Base-by-base conservation (phyloP, 73 alveolate genomes). In the Paramecium caudatum region DNA sequence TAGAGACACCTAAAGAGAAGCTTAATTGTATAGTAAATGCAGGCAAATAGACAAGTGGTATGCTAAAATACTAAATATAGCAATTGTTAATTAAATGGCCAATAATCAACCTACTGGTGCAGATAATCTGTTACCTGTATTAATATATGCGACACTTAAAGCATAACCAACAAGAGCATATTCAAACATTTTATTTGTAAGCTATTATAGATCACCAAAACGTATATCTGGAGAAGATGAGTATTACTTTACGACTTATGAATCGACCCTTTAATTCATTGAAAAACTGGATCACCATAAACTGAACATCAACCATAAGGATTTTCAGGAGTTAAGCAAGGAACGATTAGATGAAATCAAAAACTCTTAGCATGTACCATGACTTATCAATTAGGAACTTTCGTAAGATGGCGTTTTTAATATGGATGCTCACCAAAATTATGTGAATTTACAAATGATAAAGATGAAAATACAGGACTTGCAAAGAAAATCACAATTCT, bases 61-160 rank as follows among this genome's bases (percentile, higher is more conserved):
- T 32, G 27, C 12, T 12, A 32, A 12, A 4, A 3, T 32, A 32
- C 4, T 4, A 0, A 30, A 65, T n/a, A 13, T 65, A 65, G 83
- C 47, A 25, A 74, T 74, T 41, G 88, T 74, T 6, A 74, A 45
- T 43, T 37, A 74, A 41, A 27, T 74, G 47, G 88, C 88, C 3
- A 74, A 74, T 74, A 74, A 74, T 74, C 25, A 19, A 10, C 88
- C 88, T 0, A 74, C 88, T 10, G 88, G 88, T 27, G 88, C 88
- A 1, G 88, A 74, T 74, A 74, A 74, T 21, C 32, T 74, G 12
- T 43, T 74, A 10, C 88, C 88, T 37, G 88, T 74, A 1, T 74
- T 74, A 39, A 74, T 74, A 3, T 74, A 41, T 17, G 88, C 88
- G 2, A 74, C 88, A 9, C 46, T 74, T 2, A 74, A 74, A 25